A percentile compares a stretch with the other conserved stretches of the same genome.
Conservation (phyloP, 2,329 filamentous ascomycete species). For the Aspergillus sclerotialis region DNA sequence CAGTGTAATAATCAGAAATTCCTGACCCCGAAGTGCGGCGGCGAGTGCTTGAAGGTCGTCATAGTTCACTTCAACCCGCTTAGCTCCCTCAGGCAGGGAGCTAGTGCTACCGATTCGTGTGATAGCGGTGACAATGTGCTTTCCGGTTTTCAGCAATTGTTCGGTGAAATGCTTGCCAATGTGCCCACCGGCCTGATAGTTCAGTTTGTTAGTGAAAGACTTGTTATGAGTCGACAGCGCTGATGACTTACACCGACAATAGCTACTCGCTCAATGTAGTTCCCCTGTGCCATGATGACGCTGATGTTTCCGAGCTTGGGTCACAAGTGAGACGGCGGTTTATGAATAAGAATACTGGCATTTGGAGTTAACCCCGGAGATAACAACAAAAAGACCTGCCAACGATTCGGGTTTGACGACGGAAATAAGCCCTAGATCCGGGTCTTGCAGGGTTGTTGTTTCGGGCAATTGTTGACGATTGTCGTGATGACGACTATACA, state of each 20-base stretch:
- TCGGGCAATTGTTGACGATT: too few species aligned
- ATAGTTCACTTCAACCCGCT: constrained; percentile 41
- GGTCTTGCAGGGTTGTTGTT: too few species aligned
- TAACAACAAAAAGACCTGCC: too few species aligned
- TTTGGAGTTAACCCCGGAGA: too few species aligned
- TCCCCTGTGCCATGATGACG: neutral
- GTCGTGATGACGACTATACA: too few species aligned
- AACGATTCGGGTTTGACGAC: too few species aligned
- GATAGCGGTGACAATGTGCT: constrained; percentile 46
- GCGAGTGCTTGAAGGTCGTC: constrained; percentile 39
- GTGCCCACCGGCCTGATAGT: constrained; percentile 25
- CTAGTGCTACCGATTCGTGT: constrained; percentile 37
- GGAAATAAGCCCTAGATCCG: too few species aligned
- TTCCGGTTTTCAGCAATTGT: constrained; percentile 39
- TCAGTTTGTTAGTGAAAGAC: constrained; percentile 6
- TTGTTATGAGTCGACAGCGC: too few species aligned
- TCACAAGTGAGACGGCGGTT: too few species aligned
- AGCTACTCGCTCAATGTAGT: constrained; percentile 24
- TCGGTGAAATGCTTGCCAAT: constrained; percentile 24
- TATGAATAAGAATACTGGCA: too few species aligned
- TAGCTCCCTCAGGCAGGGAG: constrained; percentile 39
- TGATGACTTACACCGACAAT: constrained; percentile 27
- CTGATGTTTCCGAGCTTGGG: too few species aligned
- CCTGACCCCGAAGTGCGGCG: constrained; percentile 45
- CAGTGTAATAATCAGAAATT: constrained; percentile 52